Base-by-base conservation (phyloP, 2,329 filamentous ascomycete genomes). In the Colletotrichum costaricense region DNA sequence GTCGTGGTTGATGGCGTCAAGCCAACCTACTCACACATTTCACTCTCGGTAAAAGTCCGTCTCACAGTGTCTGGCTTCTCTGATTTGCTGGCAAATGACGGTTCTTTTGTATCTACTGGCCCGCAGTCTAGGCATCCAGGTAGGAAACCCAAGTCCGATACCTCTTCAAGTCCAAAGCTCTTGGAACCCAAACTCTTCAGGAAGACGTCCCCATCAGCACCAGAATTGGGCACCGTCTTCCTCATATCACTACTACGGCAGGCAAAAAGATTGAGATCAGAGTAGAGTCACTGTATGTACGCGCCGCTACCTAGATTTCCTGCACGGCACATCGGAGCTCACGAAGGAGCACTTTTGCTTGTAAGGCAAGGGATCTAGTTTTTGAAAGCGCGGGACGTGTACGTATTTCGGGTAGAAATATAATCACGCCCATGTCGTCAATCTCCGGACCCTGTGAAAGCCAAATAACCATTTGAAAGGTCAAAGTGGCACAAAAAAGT, bases 371-470 rank as follows among this genome's bases (percentile, higher is more conserved):
- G 19, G 19, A 5, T 49, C 42, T 49, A 49, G 42, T 49, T 49
- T 22, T 22, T 49, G 2, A n/a, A 49, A n/a, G 42, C 42, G 42
- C 42, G 42, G 5, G 42, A 7, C 19, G 42, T 49, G 42, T 22
- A n/a, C 42, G 16, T 49, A n/a, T 22, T 49, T 49, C 38, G 38
- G 42, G 19, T n/a, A 49, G 42, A 49, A 49, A 49, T 49, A 42
- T 19, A 8, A 9, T 19, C 55, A 28, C 30, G 55, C 11, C 24
- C 2, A 1, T 28, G 14, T 42, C 14, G 11, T 28, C 30, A 33
- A 58, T 58, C 30, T 58, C 55, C 55, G 55, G 42, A 49, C 42
- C 42, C 42, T 49, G 42, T 49, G 42, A 49, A 49, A 49, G 42
- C 42, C 42, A 49, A 49, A 49, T 49, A 22, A 49, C 42, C 16